Evolutionary conservation across 2,329 filamentous ascomycete genomes (phyloP), one percentile per base, ranked within the genome.

Genomic region (Colletotrichum eleusines): DNA sequence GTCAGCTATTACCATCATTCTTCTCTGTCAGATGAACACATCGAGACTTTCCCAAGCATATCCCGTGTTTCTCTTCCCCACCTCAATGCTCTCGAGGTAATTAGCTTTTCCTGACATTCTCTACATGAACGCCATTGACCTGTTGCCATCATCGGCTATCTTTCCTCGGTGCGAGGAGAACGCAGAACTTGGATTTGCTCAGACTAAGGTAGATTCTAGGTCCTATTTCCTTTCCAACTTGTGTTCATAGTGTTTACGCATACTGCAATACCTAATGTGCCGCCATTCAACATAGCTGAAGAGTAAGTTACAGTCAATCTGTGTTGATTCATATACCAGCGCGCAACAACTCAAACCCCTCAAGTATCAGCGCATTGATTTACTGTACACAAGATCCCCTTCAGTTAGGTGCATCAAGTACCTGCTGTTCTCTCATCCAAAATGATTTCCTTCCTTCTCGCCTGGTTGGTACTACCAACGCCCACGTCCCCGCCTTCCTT

Each of bases 171-270:
- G 2, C 18, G n/a, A 48, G n/a, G 12, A 20, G 14, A 26, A 2
- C 2, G 4, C 1, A 14, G 2, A 26, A 23, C 44, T 46, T 11
- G 44, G 9, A 46, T 20, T n/a, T 46, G 20, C 18, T 11, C 6
- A 46, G 44, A 5, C 1, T 5, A 7, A 0, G n/a, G n/a, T 12
- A 6, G n/a, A 1, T 16, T 26, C 2, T 16, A 26, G 9, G 1
- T 26, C 16, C 5, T 5, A 26, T 26, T 26, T 16, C 4, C 7
- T 2, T 50, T 18, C 5, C 18, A 1, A 3, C 20, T 14, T 14
- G n/a, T 14, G 16, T 48, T 11, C n/a, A 26, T 16, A 14, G n/a
- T 6, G 2, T 26, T 48, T 5, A 23, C 2, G 23, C 46, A 26
- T 5, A 26, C 1, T 20, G 23, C 9, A 20, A 18, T 12, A n/a